Base-by-base conservation (phyloP, 1,284 basidiomycete genomes). In the Rhodotorula sp. region DNA sequence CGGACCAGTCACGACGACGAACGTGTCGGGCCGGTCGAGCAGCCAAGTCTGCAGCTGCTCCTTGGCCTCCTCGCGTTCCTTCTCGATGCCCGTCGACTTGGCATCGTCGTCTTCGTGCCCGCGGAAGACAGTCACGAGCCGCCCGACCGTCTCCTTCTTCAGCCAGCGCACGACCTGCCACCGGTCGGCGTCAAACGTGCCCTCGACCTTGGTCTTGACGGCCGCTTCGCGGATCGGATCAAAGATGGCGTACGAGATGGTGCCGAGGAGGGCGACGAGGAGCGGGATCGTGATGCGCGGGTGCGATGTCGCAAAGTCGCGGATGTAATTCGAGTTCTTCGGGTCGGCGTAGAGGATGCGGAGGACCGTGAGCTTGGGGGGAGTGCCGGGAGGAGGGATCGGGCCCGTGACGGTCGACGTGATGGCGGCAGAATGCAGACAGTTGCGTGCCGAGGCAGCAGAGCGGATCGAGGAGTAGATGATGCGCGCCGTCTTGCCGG, bases 221-320 rank as follows among this genome's bases (percentile, higher is more conserved):
- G 90, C 92, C 73, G 94, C 85, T 7, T 88, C 86, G 57, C 96
- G 89, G 48, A 99, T 87, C 1, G 94, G 94, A 79, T 97, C 93
- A 79, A 97, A 97, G 74, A 97, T 87, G 9, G 91, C 90, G 80
- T 96, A 97, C 44, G 91, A 92, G 61, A 98, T 79, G 2, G 90
- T 90, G 21, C 95, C 96, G 44, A 98, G 80, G 3, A 98, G 83
- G 82, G 97, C 96, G 57, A 93, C 87, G 1, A 95, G 71, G 17
- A 97, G 82, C 0, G 96, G 96, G 7, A 97, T 83, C 56, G 90
- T 88, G 68, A 98, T 90, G 74, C 88, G 88, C 0, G 96, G 96
- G 83, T 99, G 96, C 27, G 82, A 85, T 10, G 89, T 85, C 65
- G 95, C 84, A 91, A 94, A 99, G 78, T 90, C 89, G 56, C 91